Base-by-base conservation (phyloP, 2,329 filamentous ascomycete species). In the Aureobasidium sp. region DNA sequence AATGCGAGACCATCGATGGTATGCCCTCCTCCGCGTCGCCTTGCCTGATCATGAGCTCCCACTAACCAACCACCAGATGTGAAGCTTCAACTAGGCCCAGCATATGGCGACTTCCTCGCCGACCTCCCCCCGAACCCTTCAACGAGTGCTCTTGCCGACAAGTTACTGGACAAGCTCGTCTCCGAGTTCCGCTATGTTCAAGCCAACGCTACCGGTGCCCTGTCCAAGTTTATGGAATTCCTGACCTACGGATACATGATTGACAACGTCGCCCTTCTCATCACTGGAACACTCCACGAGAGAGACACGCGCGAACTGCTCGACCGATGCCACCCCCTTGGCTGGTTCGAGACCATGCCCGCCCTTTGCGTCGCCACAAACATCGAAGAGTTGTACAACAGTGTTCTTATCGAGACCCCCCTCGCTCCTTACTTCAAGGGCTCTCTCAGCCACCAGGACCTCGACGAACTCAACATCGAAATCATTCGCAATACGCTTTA, bases 211-310 rank as follows among this genome's bases (percentile, higher is more conserved):
- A 90, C 90, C 2, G 94, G 94, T 17, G 90, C 91, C 0, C 85
- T 97, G 40, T 88, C 92, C 65, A 91, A 90, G 73, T 99, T 99
- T 76, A 91, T 99, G 85, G 91, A 97, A 76, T 99, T 96, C 76
- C 81, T 99, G 64, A 99, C 94, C 1, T 99, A 99, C 75, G 93
- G 92, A 65, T 99, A 99, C 82, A 99, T 99, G 94, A 99, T 99
- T 76, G 94, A 99, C 78, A 99, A 99, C 71, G 91, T 99, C 59
- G 94, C 95, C 42, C 87, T 99, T 44, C 85, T 99, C 71, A 99
- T 99, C 76, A 99, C 94, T 24, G 94, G 94, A 65, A 99, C 94
- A 14, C 84, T 99, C 33, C 94, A 99, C 77, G 95, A 99, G 78
- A 86, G 94, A 73, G 94, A 99, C 75, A 99, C 94, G 3, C 87